These are phyloP conservation scores for Plantago major DNA, from an alignment of 257 asterid genomes.

Conservation along the genomic window DNA sequence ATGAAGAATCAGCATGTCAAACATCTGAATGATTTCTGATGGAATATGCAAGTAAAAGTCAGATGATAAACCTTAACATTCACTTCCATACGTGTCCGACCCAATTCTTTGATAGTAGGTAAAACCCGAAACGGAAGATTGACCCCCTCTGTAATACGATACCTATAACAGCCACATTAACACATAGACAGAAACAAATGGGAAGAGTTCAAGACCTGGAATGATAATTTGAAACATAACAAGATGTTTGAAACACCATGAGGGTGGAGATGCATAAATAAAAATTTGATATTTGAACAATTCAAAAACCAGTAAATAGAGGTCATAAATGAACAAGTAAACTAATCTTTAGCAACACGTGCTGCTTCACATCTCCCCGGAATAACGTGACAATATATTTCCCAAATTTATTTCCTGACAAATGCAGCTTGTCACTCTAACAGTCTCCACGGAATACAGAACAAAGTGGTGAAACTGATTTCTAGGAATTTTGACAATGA, in stretches of 20 bases:
- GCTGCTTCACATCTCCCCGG: background rate
- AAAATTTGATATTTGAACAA: background rate
- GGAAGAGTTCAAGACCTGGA: constrained; percentile 4
- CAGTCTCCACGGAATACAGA: background rate
- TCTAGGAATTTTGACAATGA: no score
- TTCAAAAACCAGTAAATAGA: background rate
- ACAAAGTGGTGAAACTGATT: no score
- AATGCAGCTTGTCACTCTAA: background rate
- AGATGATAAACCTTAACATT: constrained; percentile 80
- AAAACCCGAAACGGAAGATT: constrained; percentile 97
- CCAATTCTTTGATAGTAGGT: constrained; percentile 98
- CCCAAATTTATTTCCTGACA: background rate
- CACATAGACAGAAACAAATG: constrained; percentile 14
- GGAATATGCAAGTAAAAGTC: constrained; percentile 12
- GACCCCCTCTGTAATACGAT: constrained; percentile 98
- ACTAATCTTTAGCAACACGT: no score
- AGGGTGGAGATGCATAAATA: background rate
- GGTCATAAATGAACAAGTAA: background rate
- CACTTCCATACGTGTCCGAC: constrained; percentile 99
- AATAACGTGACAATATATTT: background rate
- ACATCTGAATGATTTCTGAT: background rate
- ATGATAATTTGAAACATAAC: background rate
- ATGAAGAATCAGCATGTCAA: constrained; percentile 17
- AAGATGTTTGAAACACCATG: background rate
- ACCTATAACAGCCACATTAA: constrained; percentile 44